Conservation (phyloP, 2,329 filamentous ascomycete species). For the Trichoderma atroviride region DNA sequence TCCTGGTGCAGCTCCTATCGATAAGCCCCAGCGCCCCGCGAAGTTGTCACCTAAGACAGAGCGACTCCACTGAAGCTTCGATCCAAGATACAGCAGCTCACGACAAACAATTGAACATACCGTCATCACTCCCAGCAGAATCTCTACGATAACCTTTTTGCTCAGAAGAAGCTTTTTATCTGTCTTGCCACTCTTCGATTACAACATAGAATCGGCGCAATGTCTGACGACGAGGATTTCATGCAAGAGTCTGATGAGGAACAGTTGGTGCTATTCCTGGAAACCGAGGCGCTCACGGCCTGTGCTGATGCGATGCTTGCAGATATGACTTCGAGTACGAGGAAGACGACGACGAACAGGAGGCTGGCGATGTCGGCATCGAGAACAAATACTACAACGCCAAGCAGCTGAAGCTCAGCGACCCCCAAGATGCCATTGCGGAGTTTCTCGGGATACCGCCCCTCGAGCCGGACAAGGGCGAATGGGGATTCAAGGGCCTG, state of each 20-base stretch:
- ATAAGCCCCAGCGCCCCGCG: constrained; percentile 27
- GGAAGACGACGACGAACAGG: constrained; percentile 85
- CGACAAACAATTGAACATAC: background rate
- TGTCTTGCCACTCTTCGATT: too few species aligned
- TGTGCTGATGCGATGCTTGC: constrained; percentile 27
- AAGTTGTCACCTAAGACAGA: background rate
- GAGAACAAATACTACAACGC: constrained; percentile 99
- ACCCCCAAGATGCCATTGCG: constrained; percentile 83
- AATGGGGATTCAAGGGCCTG: constrained; percentile 98
- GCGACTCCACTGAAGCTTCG: constrained; percentile 20
- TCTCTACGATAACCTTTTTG: background rate
- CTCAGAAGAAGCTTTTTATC: background rate
- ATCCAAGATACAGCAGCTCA: background rate
- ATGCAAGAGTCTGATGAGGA: constrained; percentile 54
- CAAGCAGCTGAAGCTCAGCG: constrained; percentile 89
- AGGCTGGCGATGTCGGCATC: constrained; percentile 87
- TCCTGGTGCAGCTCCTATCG: constrained; percentile 25
- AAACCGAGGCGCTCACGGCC: background rate
- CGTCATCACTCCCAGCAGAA: background rate
- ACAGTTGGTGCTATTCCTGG: constrained; percentile 38
- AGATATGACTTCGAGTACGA: constrained; percentile 97
- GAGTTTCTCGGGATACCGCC: constrained; percentile 89
- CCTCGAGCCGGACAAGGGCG: constrained; percentile 87
- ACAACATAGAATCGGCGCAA: constrained; percentile 33
- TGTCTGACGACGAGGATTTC: constrained; percentile 57